Conservation (phyloP, 805 yeast genomes). For the Zygosaccharomyces gambellarensis region DNA sequence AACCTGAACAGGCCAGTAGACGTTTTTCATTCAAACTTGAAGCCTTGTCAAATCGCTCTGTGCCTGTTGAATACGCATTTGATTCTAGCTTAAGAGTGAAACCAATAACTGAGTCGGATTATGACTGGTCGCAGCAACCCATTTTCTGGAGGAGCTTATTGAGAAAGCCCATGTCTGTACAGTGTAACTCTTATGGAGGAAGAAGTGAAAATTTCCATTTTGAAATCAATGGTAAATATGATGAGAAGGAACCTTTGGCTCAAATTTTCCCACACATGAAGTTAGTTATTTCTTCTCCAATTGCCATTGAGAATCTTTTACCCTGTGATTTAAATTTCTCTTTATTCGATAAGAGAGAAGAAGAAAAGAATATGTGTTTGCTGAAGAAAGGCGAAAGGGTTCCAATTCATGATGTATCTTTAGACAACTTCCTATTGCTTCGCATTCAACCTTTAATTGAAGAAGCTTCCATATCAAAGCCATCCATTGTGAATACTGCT, state of each 20-base stretch:
- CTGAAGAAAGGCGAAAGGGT: slow-evolving; percentile 62
- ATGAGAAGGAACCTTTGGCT: slow-evolving; percentile 64
- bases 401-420: slow-evolving; percentile 74
- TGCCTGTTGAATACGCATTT: slow-evolving; percentile 71
- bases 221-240: slow-evolving; percentile 65
- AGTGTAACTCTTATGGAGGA: slow-evolving; percentile 49
- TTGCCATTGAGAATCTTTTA: slow-evolving; percentile 75
- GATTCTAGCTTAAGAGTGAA: slow-evolving; percentile 51
- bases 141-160: slow-evolving; percentile 63
- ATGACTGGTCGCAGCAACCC: slow-evolving; percentile 61
- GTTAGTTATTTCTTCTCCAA: slow-evolving; percentile 73
- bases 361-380: slow-evolving; percentile 59
- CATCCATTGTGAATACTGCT: slow-evolving; percentile 44
- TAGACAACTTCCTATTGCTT: slow-evolving; percentile 64
- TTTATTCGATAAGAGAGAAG: slow-evolving; percentile 68
- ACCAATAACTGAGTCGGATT: slow-evolving; percentile 55
- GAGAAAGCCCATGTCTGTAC: slow-evolving; percentile 47
- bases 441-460: slow-evolving; percentile 59
- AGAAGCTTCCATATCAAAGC: slow-evolving; percentile 35
- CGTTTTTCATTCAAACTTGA: slow-evolving; percentile 39
- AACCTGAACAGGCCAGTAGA: slow-evolving; percentile 31
- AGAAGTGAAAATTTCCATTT: slow-evolving; percentile 51
- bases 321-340: slow-evolving; percentile 77
- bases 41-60: slow-evolving; percentile 55
- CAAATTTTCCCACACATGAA: slow-evolving; percentile 80